phyloP scores from a whole-genome alignment of 768 basidiomycete species.

The Lentinula sp. region DNA sequence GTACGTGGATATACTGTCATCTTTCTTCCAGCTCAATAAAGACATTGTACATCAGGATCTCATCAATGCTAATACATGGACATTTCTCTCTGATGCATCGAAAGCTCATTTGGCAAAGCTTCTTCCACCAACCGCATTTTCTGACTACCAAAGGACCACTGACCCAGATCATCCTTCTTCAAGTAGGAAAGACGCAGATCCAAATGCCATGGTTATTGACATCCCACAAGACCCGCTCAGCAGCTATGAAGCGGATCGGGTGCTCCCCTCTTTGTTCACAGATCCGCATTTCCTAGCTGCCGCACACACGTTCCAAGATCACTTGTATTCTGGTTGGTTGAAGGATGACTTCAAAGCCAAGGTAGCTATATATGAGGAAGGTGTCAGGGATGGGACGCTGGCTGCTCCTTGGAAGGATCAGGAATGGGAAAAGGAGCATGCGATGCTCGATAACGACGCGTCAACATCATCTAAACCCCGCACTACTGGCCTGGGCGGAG shows the following conservation, averaged over 20 bases:
- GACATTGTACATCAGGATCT: constrained; percentile 31
- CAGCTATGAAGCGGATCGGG: constrained; percentile 8
- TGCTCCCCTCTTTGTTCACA: constrained; percentile 38
- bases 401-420: constrained; percentile 63
- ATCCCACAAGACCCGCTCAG: constrained; percentile 7
- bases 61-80: constrained; percentile 41
- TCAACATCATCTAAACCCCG: not conserved
- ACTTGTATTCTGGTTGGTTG: constrained; percentile 48
- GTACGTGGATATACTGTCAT: constrained; percentile 28
- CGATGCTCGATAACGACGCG: constrained; percentile 9
- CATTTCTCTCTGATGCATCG: constrained; percentile 36
- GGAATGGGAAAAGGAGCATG: constrained; percentile 45
- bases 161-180: constrained; percentile 32
- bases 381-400: constrained; percentile 36
- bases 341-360: constrained; percentile 35
- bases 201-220: constrained; percentile 13
- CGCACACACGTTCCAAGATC: constrained; percentile 54
- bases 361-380: constrained; percentile 35
- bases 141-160: constrained; percentile 22
- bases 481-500: not conserved
- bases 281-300: constrained; percentile 51
- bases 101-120: constrained; percentile 28
- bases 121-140: constrained; percentile 43
- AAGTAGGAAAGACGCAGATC: not conserved
- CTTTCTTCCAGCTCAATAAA: constrained; percentile 5